Percentiles rank a stretch among this genome's conserved stretches.
Evolutionary conservation across 768 basidiomycete genomes (phyloP).

Genomic region (Megacollybia marginata): DNA sequence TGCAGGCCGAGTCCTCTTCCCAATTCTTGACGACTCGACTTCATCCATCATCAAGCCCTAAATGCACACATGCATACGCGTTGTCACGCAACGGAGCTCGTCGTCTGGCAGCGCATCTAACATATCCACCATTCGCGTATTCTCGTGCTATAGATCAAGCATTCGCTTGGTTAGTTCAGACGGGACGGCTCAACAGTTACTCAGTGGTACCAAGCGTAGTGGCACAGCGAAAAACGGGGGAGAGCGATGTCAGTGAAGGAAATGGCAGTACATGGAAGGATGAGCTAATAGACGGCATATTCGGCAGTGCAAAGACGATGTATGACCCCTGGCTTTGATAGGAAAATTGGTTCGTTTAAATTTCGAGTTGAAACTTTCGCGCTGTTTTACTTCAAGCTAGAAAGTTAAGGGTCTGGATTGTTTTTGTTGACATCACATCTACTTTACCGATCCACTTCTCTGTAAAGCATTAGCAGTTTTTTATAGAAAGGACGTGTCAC

Average conservation of each 20-base stretch:
- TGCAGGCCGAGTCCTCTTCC: conserved; percentile 5
- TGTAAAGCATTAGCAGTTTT: too few relatives aligned
- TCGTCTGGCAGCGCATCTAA: conserved; percentile 51
- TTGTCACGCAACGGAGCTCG: conserved; percentile 54
- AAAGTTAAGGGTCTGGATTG: too few relatives aligned
- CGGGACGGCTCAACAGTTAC: conserved; percentile 46
- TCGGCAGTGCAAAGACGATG: conserved; percentile 12
- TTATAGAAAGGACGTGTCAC: conserved; percentile 21
- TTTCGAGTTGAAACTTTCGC: too few relatives aligned
- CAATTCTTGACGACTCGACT: conserved; percentile 21
- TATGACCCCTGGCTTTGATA: too few relatives aligned
- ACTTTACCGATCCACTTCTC: too few relatives aligned
- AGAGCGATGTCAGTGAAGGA: conserved; percentile 49
- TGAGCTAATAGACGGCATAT: conserved; percentile 37
- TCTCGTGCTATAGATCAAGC: conserved; percentile 75
- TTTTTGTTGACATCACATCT: too few relatives aligned
- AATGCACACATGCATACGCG: conserved; percentile 71
- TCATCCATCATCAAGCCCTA: conserved; percentile 53
- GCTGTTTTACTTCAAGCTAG: too few relatives aligned
- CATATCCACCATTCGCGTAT: conserved; percentile 63
- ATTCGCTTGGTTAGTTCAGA: conserved; percentile 56
- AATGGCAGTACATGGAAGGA: conserved; percentile 54
- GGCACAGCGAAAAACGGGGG: conserved; percentile 51
- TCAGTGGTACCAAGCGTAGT: conserved; percentile 64
- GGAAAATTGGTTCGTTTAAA: too few relatives aligned